These are phyloP conservation scores for Hirsutella minnesotensis DNA, from an alignment of 2,329 filamentous ascomycete species.

Conservation along the genomic window DNA sequence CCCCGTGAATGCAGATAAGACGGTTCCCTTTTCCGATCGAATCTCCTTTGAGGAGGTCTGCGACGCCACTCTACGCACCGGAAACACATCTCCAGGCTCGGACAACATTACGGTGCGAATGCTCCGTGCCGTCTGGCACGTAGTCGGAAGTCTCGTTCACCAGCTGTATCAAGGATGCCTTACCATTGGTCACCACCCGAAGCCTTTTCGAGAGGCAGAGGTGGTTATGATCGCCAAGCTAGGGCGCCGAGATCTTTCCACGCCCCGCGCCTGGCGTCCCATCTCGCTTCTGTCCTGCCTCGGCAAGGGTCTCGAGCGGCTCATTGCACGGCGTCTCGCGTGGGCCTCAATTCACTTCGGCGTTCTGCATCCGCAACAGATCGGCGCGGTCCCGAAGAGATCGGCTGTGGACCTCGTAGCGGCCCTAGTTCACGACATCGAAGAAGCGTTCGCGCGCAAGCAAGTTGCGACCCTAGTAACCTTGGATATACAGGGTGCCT, in stretches of 20 bases:
- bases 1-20: not conserved
- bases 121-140: not conserved
- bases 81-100: no score
- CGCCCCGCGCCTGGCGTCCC: constrained; percentile 10
- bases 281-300: constrained; percentile 15
- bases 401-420: constrained; percentile 8
- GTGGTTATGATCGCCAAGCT: constrained; percentile 14
- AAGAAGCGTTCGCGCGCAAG: constrained; percentile 6
- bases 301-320: constrained; percentile 14
- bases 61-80: no score
- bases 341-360: constrained; percentile 9
- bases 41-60: no score
- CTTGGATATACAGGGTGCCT: constrained; percentile 9
- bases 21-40: no score
- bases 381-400: constrained; percentile 11
- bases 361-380: constrained; percentile 10
- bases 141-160: constrained; percentile 2
- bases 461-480: constrained; percentile 7
- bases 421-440: constrained; percentile 9
- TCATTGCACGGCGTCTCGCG: constrained; percentile 11
- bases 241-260: constrained; percentile 9
- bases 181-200: constrained; percentile 8
- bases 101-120: no score
- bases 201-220: constrained; percentile 7
- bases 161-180: constrained; percentile 10